These are phyloP conservation scores for Tolypocladium tropicale DNA, from an alignment of 2,329 filamentous ascomycete genomes.

Conservation along the genomic window DNA sequence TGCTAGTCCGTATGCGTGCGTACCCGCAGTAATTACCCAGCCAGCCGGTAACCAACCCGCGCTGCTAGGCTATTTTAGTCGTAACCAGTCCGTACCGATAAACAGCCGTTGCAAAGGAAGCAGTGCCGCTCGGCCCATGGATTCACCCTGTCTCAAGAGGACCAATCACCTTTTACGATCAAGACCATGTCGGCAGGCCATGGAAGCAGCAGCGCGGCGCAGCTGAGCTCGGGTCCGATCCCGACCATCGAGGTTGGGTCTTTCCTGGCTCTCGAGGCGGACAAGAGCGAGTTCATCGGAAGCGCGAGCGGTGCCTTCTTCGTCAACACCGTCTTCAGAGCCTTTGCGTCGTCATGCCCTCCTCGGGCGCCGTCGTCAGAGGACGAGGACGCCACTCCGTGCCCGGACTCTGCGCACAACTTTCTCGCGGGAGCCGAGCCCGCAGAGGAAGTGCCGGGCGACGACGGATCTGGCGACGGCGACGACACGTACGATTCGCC, in stretches of 20 bases:
- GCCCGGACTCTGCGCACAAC: not conserved
- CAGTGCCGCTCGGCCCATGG: too few species aligned
- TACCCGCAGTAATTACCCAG: too few species aligned
- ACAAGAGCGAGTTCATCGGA: slow-evolving; percentile 36
- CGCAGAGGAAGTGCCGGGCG: not conserved
- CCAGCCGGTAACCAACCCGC: too few species aligned
- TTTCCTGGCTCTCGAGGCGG: not conserved
- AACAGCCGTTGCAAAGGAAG: too few species aligned
- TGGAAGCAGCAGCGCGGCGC: not conserved
- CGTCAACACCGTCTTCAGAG: slow-evolving; percentile 40
- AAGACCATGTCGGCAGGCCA: not conserved
- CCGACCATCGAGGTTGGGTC: not conserved
- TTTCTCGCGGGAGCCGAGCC: not conserved
- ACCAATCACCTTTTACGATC: too few species aligned
- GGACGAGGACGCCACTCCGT: not conserved
- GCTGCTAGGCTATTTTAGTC: too few species aligned
- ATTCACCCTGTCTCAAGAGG: too few species aligned
- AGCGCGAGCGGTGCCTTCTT: slow-evolving; percentile 43
- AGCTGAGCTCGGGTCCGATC: not conserved
- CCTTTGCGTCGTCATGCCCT: slow-evolving; percentile 28
- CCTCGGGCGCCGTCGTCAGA: slow-evolving; percentile 6
- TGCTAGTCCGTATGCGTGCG: too few species aligned
- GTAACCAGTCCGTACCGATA: too few species aligned
- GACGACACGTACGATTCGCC: not conserved
- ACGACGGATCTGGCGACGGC: not conserved